Evolutionary conservation across 192 early-diverging fungal species (phyloP).

Genomic region (Coemansia sp.): DNA sequence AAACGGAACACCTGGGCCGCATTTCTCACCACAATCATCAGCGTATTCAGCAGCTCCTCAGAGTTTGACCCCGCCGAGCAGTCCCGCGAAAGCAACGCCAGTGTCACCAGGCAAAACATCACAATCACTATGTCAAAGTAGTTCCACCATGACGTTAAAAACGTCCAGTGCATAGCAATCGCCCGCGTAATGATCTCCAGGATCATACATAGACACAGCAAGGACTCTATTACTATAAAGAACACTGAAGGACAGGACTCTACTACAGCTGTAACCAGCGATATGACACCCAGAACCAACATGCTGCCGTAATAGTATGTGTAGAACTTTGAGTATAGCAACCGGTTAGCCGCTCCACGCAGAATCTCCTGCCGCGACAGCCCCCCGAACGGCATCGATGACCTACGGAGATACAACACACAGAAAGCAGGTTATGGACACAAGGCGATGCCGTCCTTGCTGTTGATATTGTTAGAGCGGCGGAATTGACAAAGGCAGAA

Average conservation of each 20-base stretch:
- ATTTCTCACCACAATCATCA: constrained; percentile 72
- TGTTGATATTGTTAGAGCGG: not conserved
- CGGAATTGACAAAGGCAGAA: too few species aligned
- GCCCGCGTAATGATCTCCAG: constrained; percentile 64
- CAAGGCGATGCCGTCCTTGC: too few species aligned
- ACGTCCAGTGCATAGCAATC: constrained; percentile 56
- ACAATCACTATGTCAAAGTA: constrained; percentile 69
- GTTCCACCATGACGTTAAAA: constrained; percentile 64
- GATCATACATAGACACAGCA: constrained; percentile 74
- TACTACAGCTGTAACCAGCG: constrained; percentile 44
- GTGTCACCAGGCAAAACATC: constrained; percentile 61
- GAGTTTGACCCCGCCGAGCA: constrained; percentile 61
- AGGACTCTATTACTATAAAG: constrained; percentile 67
- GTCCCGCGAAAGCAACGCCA: constrained; percentile 62
- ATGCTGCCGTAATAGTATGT: constrained; percentile 53
- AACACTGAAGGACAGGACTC: constrained; percentile 57
- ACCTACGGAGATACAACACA: constrained; percentile 6
- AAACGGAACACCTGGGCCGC: constrained; percentile 65
- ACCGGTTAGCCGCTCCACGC: constrained; percentile 55
- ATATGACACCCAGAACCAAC: constrained; percentile 48
- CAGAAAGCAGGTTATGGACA: too few species aligned
- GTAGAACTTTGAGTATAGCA: constrained; percentile 60
- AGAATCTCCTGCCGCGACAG: constrained; percentile 52
- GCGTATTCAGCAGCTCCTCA: constrained; percentile 69
- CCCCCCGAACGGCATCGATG: constrained; percentile 36